Conservation (phyloP, 2,329 filamentous ascomycete species). For the Aspergillus intermedius region DNA sequence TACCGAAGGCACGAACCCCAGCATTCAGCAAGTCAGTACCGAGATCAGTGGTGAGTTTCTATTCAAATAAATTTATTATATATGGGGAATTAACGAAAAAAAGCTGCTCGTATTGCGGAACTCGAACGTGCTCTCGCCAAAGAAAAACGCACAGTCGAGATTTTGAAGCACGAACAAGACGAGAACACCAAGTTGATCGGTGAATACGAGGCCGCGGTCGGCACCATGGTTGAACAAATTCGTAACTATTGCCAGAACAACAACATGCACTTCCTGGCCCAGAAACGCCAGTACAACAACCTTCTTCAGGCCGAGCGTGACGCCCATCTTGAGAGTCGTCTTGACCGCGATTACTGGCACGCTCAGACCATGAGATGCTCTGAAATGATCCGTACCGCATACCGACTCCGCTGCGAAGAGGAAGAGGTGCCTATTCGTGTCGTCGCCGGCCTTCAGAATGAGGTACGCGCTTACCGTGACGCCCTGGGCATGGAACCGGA, state of each 20-base stretch:
- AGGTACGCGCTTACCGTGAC: constrained; percentile 43
- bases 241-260: constrained; percentile 46
- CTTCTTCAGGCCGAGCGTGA: constrained; percentile 46
- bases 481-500: constrained; percentile 44
- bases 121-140: constrained; percentile 43
- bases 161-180: constrained; percentile 40
- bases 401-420: constrained; percentile 43
- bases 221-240: constrained; percentile 45
- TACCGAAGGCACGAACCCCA: constrained; percentile 33
- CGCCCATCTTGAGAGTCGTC: constrained; percentile 42
- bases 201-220: constrained; percentile 43
- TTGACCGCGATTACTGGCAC: constrained; percentile 46
- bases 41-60: constrained; percentile 34
- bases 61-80: neutral
- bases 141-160: constrained; percentile 37
- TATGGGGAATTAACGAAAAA: neutral
- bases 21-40: constrained; percentile 38
- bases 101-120: constrained; percentile 43
- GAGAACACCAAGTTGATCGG: constrained; percentile 44
- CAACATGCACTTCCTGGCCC: constrained; percentile 41
- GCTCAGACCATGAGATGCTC: constrained; percentile 42
- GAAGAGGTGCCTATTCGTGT: constrained; percentile 40
- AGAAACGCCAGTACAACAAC: constrained; percentile 45
- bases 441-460: constrained; percentile 42
- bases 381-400: constrained; percentile 45